Conservation (phyloP, 2,329 filamentous ascomycete species). For the Blastomyces parvus region DNA sequence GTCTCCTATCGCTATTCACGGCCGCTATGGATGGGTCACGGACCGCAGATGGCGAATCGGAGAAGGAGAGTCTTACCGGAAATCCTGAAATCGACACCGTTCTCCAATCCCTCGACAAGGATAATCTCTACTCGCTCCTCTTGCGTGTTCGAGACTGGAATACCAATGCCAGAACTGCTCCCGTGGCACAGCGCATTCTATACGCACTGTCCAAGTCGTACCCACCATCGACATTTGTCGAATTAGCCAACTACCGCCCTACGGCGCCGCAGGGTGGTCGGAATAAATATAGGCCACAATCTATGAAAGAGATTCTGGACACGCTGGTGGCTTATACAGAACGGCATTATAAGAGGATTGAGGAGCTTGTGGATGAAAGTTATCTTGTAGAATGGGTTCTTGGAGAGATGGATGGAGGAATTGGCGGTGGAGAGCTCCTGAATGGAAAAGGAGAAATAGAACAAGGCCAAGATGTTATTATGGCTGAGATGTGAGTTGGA, state of each 20-base stretch:
- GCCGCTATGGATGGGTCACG: constrained; percentile 54
- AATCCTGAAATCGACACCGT: constrained; percentile 65
- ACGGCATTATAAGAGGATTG: constrained; percentile 79
- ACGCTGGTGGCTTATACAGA: constrained; percentile 87
- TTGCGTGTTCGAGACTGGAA: constrained; percentile 91
- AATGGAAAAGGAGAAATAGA: constrained; percentile 17
- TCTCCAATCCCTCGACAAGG: constrained; percentile 64
- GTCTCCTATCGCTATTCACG: constrained; percentile 75
- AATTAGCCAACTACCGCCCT: constrained; percentile 42
- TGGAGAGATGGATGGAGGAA: constrained; percentile 73
- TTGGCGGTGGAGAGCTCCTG: constrained; percentile 14
- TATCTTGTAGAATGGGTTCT: constrained; percentile 91
- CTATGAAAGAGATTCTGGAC: constrained; percentile 71
- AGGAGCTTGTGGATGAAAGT: constrained; percentile 87
- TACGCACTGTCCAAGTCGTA: constrained; percentile 72
- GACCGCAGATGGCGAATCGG: constrained; percentile 24
- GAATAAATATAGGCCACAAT: constrained; percentile 28
- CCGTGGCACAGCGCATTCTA: constrained; percentile 76
- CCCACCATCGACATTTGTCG: constrained; percentile 65
- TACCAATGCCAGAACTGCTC: constrained; percentile 79
- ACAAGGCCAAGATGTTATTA: constrained; percentile 31
- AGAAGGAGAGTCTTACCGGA: constrained; percentile 33
- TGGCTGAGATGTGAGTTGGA: constrained; percentile 27
- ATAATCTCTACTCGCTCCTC: constrained; percentile 76
- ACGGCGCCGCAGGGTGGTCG: constrained; percentile 18